Conservation (phyloP, 73 alveolate genomes). For the Vitrella brassicaformis region DNA sequence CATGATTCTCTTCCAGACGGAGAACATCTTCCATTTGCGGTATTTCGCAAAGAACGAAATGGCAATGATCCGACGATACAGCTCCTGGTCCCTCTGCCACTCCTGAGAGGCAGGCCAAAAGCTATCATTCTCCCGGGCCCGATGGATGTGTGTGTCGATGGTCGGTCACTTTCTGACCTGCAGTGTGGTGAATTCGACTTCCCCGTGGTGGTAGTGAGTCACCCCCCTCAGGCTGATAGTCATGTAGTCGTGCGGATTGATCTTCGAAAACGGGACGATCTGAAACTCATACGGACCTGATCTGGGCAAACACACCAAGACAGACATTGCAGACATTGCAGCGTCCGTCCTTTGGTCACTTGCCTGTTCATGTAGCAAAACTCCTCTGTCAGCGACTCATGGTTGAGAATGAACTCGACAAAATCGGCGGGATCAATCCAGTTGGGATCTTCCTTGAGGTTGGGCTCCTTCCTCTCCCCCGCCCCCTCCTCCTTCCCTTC, state of each 20-base stretch:
- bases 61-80: constrained; percentile 28
- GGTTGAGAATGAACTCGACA: constrained; percentile 34
- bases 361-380: constrained; percentile 40
- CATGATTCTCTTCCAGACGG: constrained; percentile 38
- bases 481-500: background rate
- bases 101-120: no score
- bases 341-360: no score
- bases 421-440: constrained; percentile 39
- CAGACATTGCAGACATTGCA: no score
- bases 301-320: no score
- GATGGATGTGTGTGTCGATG: no score
- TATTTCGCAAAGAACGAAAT: constrained; percentile 29
- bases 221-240: constrained; percentile 40
- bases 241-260: constrained; percentile 36
- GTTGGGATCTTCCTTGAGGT: constrained; percentile 18
- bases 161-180: background rate
- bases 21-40: constrained; percentile 28
- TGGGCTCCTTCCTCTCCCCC: background rate
- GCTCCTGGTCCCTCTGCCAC: constrained; percentile 38
- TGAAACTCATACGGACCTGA: constrained; percentile 34
- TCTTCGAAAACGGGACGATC: constrained; percentile 28
- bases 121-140: no score
- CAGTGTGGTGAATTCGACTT: constrained; percentile 9
- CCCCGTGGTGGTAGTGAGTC: constrained; percentile 37
- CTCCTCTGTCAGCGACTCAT: constrained; percentile 37